Conservation (phyloP, 148 eudicot genomes). For the Amaranthus hypochondriacus region DNA sequence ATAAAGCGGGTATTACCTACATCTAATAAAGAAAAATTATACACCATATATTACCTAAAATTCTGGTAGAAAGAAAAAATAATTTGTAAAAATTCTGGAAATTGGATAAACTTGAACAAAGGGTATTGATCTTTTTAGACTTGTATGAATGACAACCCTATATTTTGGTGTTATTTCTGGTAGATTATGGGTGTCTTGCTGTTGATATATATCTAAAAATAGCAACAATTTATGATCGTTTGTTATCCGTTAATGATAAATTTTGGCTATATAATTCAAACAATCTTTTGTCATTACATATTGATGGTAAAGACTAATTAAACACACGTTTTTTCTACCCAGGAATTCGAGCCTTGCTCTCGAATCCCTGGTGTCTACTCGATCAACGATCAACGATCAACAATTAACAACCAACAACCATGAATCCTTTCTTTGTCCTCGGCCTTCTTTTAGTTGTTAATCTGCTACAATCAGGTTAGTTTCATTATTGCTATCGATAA, state of each 20-base stretch:
- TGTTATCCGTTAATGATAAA: not conserved
- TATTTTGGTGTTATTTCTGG: constrained; percentile 3
- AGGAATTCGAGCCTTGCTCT: constrained; percentile 11
- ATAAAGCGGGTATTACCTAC: no score
- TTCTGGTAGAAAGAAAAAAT: no score
- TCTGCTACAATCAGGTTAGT: constrained; percentile 21
- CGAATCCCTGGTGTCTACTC: constrained; percentile 1
- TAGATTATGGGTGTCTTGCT: not conserved
- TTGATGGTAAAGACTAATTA: not conserved
- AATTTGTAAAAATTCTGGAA: no score
- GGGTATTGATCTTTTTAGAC: not conserved
- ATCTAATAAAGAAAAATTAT: no score
- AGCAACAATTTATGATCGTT: not conserved
- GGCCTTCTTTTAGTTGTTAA: constrained; percentile 7
- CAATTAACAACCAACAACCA: not conserved
- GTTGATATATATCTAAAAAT: not conserved
- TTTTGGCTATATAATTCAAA: not conserved
- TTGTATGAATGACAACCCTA: not conserved
- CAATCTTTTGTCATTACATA: not conserved
- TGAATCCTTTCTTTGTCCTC: constrained; percentile 20
- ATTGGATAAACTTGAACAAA: no score
- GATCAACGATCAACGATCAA: no score
- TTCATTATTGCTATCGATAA: not conserved
- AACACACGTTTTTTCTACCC: not conserved
- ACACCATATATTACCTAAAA: no score